These are phyloP conservation scores for Marchantia polymorpha DNA, from an alignment of 225 moss, liverwort and hornwort species.

Conservation along the genomic window DNA sequence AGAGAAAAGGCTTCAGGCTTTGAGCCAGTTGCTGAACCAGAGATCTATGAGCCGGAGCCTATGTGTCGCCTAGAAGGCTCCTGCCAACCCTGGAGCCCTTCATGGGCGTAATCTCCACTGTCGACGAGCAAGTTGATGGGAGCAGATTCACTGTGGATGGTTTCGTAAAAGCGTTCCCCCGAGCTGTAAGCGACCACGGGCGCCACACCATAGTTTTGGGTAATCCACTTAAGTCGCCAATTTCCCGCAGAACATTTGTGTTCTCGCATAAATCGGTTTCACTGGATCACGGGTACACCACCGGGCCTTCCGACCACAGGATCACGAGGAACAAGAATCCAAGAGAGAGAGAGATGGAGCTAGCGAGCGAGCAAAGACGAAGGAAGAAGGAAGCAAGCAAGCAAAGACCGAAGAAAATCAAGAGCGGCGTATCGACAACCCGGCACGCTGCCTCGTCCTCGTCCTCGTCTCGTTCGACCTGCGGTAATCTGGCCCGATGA, in stretches of 20 bases:
- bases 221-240: neutral
- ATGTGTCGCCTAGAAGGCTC: neutral
- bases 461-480: neutral
- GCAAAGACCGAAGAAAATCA: neutral
- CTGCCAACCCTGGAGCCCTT: neutral
- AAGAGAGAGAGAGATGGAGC: neutral
- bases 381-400: no score
- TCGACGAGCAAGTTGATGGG: neutral
- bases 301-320: neutral
- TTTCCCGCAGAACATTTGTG: neutral
- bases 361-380: no score
- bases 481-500: neutral
- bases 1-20: neutral
- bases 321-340: neutral
- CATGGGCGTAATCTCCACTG: neutral
- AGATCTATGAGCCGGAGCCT: conserved; percentile 1
- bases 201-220: neutral
- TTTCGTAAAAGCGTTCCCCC: neutral
- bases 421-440: neutral
- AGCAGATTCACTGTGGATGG: neutral
- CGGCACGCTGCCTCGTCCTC: neutral
- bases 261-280: neutral
- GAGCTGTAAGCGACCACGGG: neutral
- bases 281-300: neutral
- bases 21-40: neutral